Conservation (phyloP, 306 rosid genomes). For the Fragaria vesca region DNA sequence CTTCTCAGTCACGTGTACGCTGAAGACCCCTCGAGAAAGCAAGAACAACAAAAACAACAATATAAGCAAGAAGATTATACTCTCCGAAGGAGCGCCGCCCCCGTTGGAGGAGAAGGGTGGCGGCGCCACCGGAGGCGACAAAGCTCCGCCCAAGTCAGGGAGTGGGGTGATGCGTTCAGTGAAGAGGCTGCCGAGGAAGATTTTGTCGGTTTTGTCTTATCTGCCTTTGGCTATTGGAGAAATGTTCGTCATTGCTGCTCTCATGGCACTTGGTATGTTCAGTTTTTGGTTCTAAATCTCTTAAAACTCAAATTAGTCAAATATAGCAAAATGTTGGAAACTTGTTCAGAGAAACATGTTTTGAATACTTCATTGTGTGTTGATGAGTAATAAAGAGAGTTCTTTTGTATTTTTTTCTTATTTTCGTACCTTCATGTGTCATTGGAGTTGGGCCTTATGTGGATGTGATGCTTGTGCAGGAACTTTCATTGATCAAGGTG, state of each 20-base stretch:
- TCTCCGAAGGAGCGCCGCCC: slow-evolving; percentile 72
- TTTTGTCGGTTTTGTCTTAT: slow-evolving; percentile 67
- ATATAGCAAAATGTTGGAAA: not conserved
- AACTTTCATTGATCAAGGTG: slow-evolving; percentile 88
- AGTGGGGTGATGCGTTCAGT: slow-evolving; percentile 35
- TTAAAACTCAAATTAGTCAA: too few species aligned
- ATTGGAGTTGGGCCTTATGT: slow-evolving; percentile 25
- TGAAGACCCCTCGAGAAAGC: slow-evolving; percentile 51
- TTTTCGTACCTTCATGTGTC: not conserved
- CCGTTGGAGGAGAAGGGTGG: slow-evolving; percentile 42
- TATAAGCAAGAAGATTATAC: slow-evolving; percentile 57
- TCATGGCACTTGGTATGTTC: slow-evolving; percentile 76
- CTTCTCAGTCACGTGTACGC: slow-evolving; percentile 41
- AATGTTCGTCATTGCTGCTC: slow-evolving; percentile 73
- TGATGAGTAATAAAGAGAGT: not conserved
- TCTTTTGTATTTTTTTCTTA: not conserved
- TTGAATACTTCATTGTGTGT: not conserved
- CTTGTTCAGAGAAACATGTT: not conserved
- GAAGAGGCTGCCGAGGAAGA: slow-evolving; percentile 52
- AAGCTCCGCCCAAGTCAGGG: slow-evolving; percentile 34
- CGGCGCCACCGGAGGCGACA: slow-evolving; percentile 20
- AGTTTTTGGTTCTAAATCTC: not conserved
- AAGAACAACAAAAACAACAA: slow-evolving; percentile 29
- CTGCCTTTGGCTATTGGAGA: slow-evolving; percentile 95
- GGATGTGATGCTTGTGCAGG: slow-evolving; percentile 44